A percentile compares a stretch with the other conserved stretches of the same genome.
Conservation (phyloP, 2,329 filamentous ascomycete species). For the Pseudofabraea citricarpa region DNA sequence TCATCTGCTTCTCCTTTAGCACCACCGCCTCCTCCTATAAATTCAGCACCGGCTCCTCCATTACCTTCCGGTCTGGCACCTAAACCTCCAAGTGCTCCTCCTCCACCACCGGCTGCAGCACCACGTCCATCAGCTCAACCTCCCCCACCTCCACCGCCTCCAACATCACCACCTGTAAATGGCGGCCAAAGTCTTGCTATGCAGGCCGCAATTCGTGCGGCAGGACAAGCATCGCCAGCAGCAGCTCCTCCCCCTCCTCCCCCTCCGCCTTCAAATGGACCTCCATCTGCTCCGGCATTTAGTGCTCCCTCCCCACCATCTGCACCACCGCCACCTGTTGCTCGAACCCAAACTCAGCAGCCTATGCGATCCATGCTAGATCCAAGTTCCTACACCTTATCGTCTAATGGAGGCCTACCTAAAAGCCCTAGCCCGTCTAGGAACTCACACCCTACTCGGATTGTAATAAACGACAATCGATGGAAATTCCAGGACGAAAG, state of each 20-base stretch:
- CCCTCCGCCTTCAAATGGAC: conserved; percentile 36
- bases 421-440: conserved; percentile 44
- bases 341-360: conserved; percentile 33
- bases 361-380: conserved; percentile 62
- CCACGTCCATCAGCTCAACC: conserved; percentile 33
- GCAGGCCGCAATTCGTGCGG: conserved; percentile 40
- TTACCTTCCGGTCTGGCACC: conserved; percentile 6
- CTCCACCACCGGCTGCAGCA: conserved; percentile 27
- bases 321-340: conserved; percentile 35
- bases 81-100: too few relatives aligned
- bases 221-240: conserved; percentile 36
- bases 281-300: conserved; percentile 27
- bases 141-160: conserved; percentile 28
- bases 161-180: conserved; percentile 30
- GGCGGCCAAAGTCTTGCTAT: conserved; percentile 34
- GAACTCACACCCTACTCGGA: conserved; percentile 33
- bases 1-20: conserved; percentile 34
- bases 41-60: conserved; percentile 31
- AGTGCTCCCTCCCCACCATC: conserved; percentile 33
- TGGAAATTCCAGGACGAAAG: conserved; percentile 86
- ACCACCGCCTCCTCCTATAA: conserved; percentile 30
- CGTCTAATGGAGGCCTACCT: conserved; percentile 50
- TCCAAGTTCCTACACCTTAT: conserved; percentile 70
- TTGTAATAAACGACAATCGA: conserved; percentile 68
- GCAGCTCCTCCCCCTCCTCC: conserved; percentile 29